Evolutionary conservation across 2,329 filamentous ascomycete species (phyloP), one percentile per base, ranked within the genome.

Genomic region (Dothiorella sarmentorum): DNA sequence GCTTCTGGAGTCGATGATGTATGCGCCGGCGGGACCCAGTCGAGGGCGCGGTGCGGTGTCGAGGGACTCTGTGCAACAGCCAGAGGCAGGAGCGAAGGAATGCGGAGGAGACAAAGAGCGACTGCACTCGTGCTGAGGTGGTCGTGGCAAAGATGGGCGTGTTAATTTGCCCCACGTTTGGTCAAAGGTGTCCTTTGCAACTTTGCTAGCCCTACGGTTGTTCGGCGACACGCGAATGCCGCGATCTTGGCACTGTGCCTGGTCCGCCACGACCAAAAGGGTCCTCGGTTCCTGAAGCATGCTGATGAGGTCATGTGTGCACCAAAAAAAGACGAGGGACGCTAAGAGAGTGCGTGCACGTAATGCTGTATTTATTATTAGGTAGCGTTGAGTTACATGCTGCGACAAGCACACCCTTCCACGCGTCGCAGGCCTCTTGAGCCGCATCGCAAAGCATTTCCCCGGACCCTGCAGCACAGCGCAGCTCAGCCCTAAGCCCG

Each of bases 1-100:
- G 56, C 56, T 51, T 58, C 56, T 58, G 56, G 44, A 17, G 56
- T 17, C 55, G 53, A 51, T 58, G 56, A 49, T 58, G 56, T 58
- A 51, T 27, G 24, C 29, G 56, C n/a, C 43, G 44, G 45, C 35
- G 22, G 56, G 45, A 35, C 31, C 44, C 35, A 18, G 49, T 38
- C 33, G 49, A 33, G 49, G 33, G 33, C 49, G 49, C 24, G 33
- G 17, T 17, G 11, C 33, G 35, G 18, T 15, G 22, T 20, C 11
- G 2, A 7, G 24, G n/a, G 35, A 15, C 9, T 31, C 37, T 42
- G n/a, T n/a, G 51, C 47, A 52, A 52, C 47, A n/a, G 20, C 31
- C 20, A 27, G 47, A 7, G 11, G 31, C 15, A 15, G 26, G 27
- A 24, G 44, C 31, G 20, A 53, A 18, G 33, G 43, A 31, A 18